Evolutionary conservation across 805 yeast species (phyloP).

Genomic region (Cyberlindnera galapagoensis): DNA sequence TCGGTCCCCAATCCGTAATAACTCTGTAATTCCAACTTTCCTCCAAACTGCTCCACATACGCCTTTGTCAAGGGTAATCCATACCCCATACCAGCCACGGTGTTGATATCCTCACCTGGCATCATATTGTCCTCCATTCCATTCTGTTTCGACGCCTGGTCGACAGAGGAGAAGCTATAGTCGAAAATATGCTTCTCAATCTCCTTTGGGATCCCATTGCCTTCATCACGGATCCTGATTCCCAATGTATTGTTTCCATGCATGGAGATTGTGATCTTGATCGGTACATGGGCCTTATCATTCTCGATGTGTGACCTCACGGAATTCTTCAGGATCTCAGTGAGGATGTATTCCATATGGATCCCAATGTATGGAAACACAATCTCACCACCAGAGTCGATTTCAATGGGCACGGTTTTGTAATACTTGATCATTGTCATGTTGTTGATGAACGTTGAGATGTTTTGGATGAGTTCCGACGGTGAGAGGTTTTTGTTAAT

Average conservation of each 20-base stretch:
- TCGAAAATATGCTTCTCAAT: slow-evolving; percentile 67
- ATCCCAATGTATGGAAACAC: slow-evolving; percentile 78
- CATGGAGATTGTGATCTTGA: slow-evolving; percentile 36
- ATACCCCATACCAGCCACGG: slow-evolving; percentile 92
- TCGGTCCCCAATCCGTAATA: slow-evolving; percentile 77
- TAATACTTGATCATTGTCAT: slow-evolving; percentile 81
- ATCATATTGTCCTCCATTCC: slow-evolving; percentile 48
- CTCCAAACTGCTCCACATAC: slow-evolving; percentile 68
- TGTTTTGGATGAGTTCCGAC: slow-evolving; percentile 52
- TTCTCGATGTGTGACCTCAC: slow-evolving; percentile 84
- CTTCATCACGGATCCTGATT: slow-evolving; percentile 76
- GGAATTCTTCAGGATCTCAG: slow-evolving; percentile 83
- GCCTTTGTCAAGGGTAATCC: slow-evolving; percentile 83
- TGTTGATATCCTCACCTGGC: slow-evolving; percentile 62
- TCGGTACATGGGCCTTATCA: slow-evolving; percentile 31
- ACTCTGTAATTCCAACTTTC: slow-evolving; percentile 60
- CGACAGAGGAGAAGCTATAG: slow-evolving; percentile 80
- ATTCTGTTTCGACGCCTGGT: slow-evolving; percentile 45
- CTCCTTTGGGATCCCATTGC: slow-evolving; percentile 78
- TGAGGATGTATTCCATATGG: slow-evolving; percentile 81
- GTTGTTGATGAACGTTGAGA: slow-evolving; percentile 73
- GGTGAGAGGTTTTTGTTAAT: slow-evolving; percentile 64
- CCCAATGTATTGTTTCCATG: slow-evolving; percentile 37
- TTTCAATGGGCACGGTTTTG: slow-evolving; percentile 51
- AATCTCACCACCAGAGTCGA: slow-evolving; percentile 52